Evolutionary conservation across 2,329 filamentous ascomycete genomes (phyloP), one percentile per base, ranked within the genome.

Genomic region (Cladorrhinum sp.): DNA sequence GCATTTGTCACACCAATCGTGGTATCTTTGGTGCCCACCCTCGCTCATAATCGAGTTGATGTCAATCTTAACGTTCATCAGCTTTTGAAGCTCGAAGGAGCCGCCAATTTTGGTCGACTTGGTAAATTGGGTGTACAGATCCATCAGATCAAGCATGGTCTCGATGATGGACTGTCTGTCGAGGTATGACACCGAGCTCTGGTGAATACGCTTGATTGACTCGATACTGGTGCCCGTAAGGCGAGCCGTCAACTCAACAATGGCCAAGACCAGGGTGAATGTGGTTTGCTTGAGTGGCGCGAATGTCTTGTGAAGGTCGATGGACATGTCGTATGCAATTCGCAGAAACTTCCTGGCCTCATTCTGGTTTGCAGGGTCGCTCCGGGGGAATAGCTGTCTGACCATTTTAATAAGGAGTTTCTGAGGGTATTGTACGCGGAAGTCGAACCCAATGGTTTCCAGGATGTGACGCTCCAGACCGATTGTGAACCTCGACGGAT

Each of bases 281-380:
- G 90, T 90, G 0, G 88, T 90, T 69, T 96, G 91, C 77, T 98
- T 98, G 60, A 98, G 81, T 8, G 93, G 93, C 0, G 92, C 88
- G 74, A 95, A 96, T 0, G 95, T 99, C 71, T 93, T 91, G 77
- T 97, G 96, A 51, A 96, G 79, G 75, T 99, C 95, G 56, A 93
- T 84, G 51, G 88, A 90, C 72, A 98, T 90, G 64, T 88, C 86
- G 76, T 92, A 96, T 0, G 91, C 91, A 0, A 86, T 82, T 16
- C 80, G 80, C 27, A 87, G 85, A 62, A 92, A 84, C 9, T 80
- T 76, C 57, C 78, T 81, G 4, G 82, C 79, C 7, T 84, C 78
- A 4, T 78, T 75, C 4, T 45, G 45, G 10, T 24, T 48, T 0
- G 7, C 6, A 2, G 65, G 67, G n/a, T 55, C 52, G n/a, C 32